These are phyloP conservation scores for Allodekkera sacchari DNA, from an alignment of 805 yeast species.

Conservation along the genomic window DNA sequence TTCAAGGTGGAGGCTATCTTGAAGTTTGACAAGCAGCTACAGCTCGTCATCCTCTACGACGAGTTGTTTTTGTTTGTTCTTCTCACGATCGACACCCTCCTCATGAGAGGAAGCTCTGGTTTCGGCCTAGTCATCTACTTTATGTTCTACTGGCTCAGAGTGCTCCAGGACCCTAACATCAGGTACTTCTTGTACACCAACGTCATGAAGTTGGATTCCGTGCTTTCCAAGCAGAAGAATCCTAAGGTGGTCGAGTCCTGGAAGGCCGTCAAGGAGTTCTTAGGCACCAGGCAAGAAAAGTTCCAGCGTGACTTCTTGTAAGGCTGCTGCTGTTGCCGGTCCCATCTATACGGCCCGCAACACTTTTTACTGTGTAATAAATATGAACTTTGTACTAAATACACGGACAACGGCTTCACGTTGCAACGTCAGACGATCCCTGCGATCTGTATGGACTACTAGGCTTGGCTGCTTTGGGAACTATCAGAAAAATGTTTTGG, in stretches of 20 bases:
- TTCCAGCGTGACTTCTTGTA: conserved; percentile 17
- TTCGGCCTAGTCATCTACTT: conserved; percentile 52
- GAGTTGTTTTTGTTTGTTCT: conserved; percentile 49
- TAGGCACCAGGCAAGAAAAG: conserved; percentile 32
- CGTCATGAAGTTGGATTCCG: conserved; percentile 35
- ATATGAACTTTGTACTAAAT: not conserved
- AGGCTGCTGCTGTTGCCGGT: not conserved
- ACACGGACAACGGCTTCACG: not conserved
- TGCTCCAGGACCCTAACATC: conserved; percentile 46
- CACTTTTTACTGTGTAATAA: not conserved
- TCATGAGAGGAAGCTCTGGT: conserved; percentile 63
- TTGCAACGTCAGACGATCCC: too few species aligned
- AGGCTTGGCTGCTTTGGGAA: not conserved
- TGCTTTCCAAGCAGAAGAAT: conserved; percentile 34
- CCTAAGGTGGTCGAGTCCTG: conserved; percentile 34
- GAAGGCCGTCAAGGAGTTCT: conserved; percentile 30
- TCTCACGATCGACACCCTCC: conserved; percentile 48
- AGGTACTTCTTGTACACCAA: conserved; percentile 34
- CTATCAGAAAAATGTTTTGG: conserved; percentile 45
- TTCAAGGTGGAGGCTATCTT: conserved; percentile 34
- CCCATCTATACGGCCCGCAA: not conserved
- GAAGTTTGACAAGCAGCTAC: conserved; percentile 30
- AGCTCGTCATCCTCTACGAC: conserved; percentile 46
- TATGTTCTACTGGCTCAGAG: conserved; percentile 62
- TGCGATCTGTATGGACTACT: too few species aligned